Evolutionary conservation across 148 eudicot genomes (phyloP).

Genomic region (Camellia granthamiana): DNA sequence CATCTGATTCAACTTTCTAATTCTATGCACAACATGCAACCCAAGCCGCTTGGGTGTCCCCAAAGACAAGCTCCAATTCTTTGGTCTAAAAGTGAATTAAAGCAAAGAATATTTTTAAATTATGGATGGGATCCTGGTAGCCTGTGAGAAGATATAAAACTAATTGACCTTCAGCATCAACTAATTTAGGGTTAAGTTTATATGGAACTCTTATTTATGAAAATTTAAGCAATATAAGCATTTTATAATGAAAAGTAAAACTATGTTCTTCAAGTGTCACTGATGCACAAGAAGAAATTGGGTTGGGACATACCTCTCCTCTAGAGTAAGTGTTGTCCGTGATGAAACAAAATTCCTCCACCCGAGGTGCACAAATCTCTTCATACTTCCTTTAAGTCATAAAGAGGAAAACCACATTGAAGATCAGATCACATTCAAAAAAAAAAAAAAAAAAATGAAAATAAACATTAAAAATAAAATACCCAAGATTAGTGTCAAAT

Average conservation of each 20-base stretch:
- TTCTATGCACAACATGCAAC: not conserved
- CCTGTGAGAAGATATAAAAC: not conserved
- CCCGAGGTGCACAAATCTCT: conserved; percentile 73
- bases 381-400: conserved; percentile 63
- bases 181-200: not conserved
- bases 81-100: not conserved
- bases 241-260: not conserved
- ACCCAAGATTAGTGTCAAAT: not conserved
- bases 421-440: not conserved
- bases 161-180: not conserved
- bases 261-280: not conserved
- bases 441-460: not conserved
- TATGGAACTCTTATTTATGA: not conserved
- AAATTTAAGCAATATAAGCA: not conserved
- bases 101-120: not conserved
- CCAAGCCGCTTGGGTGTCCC: too few relatives aligned
- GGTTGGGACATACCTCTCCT: conserved; percentile 48
- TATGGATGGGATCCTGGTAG: not conserved
- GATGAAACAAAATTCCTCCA: conserved; percentile 88
- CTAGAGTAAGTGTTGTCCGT: conserved; percentile 79
- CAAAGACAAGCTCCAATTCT: not conserved
- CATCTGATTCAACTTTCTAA: not conserved
- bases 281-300: not conserved
- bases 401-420: conserved; percentile 7
- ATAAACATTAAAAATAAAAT: not conserved